Evolutionary conservation across 2,329 filamentous ascomycete genomes (phyloP).

Genomic region (Coleophoma eucalyptorum): DNA sequence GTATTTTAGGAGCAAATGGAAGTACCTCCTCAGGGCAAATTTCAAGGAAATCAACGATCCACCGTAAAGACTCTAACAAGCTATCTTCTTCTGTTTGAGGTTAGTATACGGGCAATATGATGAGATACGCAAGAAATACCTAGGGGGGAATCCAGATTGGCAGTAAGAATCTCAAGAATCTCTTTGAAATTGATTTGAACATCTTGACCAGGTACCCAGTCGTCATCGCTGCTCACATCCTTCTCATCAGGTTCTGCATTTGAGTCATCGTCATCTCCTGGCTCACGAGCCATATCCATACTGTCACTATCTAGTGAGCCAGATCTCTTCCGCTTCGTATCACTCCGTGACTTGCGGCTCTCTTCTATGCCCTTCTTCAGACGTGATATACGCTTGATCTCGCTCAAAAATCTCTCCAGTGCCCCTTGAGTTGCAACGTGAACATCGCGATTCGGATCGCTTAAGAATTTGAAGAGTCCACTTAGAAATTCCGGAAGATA

Average conservation of each 20-base stretch:
- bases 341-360: slow-evolving; percentile 64
- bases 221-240: slow-evolving; percentile 69
- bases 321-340: slow-evolving; percentile 65
- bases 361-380: slow-evolving; percentile 91
- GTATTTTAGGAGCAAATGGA: slow-evolving; percentile 86
- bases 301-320: slow-evolving; percentile 65
- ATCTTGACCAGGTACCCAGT: slow-evolving; percentile 97
- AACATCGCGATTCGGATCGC: slow-evolving; percentile 90
- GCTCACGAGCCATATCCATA: slow-evolving; percentile 43
- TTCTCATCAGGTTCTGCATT: slow-evolving; percentile 53
- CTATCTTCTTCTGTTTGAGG: slow-evolving; percentile 73
- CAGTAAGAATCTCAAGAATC: slow-evolving; percentile 87
- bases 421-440: slow-evolving; percentile 87
- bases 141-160: slow-evolving; percentile 78
- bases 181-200: slow-evolving; percentile 90
- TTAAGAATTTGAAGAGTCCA: slow-evolving; percentile 86
- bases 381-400: slow-evolving; percentile 91
- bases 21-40: slow-evolving; percentile 97
- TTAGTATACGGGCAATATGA: slow-evolving; percentile 7
- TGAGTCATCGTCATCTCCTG: slow-evolving; percentile 57
- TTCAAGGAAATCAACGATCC: slow-evolving; percentile 95
- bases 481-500: slow-evolving; percentile 89
- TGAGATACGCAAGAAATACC: slow-evolving; percentile 41
- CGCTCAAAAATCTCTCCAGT: slow-evolving; percentile 83
- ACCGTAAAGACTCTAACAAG: slow-evolving; percentile 82